phyloP scores from a whole-genome alignment of 805 yeast species.

The Pachysolen tannophilus region DNA sequence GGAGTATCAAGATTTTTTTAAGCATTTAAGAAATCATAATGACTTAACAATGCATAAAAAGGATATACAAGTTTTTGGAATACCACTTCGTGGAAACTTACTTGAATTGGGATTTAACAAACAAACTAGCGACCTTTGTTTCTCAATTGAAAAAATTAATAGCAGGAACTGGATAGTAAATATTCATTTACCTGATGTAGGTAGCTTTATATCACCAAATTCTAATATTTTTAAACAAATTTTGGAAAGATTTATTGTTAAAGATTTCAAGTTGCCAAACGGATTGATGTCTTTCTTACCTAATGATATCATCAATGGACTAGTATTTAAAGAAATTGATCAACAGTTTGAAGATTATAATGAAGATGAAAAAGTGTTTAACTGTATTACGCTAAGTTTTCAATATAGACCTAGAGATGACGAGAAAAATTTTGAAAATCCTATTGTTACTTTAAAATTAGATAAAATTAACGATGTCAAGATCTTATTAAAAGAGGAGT shows the following conservation, averaged over 20 bases:
- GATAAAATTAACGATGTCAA: constrained; percentile 9
- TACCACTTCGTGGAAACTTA: no score
- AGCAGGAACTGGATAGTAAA: constrained; percentile 27
- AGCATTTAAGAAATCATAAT: constrained; percentile 5
- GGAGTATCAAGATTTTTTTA: constrained; percentile 10
- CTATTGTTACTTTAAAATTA: constrained; percentile 7
- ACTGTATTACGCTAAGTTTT: constrained; percentile 15
- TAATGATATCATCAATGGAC: constrained; percentile 6
- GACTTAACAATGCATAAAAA: neutral
- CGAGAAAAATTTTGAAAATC: constrained; percentile 5
- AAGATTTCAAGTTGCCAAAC: constrained; percentile 10
- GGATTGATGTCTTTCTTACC: constrained; percentile 14
- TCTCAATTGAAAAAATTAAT: constrained; percentile 30
- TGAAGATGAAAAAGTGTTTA: neutral
- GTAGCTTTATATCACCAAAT: constrained; percentile 25
- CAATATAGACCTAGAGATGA: constrained; percentile 15
- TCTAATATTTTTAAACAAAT: constrained; percentile 11
- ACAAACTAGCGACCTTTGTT: neutral
- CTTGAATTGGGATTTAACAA: no score
- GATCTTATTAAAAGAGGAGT: constrained; percentile 3
- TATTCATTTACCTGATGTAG: constrained; percentile 35
- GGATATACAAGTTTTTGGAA: constrained; percentile 6
- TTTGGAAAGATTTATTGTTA: constrained; percentile 5
- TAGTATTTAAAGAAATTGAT: constrained; percentile 8
- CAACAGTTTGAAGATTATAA: no score